phyloP scores from a whole-genome alignment of 208 protist genomes.

The Leishmania lainsoni region DNA sequence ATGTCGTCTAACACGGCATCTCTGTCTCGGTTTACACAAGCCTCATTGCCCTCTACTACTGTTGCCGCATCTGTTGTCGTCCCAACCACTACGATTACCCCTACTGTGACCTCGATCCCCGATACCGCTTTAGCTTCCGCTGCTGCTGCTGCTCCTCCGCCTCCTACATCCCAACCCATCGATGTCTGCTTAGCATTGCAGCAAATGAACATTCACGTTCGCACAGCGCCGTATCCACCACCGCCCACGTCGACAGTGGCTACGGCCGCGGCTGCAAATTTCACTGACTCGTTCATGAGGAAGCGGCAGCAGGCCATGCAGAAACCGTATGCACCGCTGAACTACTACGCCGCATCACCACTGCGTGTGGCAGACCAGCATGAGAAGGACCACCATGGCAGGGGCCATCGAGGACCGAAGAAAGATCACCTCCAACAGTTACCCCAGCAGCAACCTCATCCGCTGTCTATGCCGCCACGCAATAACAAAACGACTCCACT shows the following conservation, averaged over 20 bases:
- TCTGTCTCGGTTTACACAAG: background rate
- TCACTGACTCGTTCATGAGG: background rate
- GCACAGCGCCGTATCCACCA: background rate
- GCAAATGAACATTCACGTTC: constrained; percentile 15
- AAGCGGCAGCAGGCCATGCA: background rate
- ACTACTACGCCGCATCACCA: background rate
- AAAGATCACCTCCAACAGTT: background rate
- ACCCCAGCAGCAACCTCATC: background rate
- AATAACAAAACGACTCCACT: background rate
- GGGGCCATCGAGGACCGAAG: background rate
- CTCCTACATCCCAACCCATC: background rate
- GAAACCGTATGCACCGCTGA: background rate
- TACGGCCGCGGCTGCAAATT: background rate
- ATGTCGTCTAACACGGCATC: background rate
- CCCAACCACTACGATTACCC: background rate
- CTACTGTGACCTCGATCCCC: background rate
- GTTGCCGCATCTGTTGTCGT: background rate
- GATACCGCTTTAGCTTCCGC: background rate
- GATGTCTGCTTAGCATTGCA: constrained; percentile 16
- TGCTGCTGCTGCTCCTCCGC: background rate
- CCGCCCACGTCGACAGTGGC: background rate
- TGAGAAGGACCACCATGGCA: constrained; percentile 21
- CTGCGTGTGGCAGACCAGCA: background rate
- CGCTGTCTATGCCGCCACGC: background rate
- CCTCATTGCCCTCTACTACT: background rate